Base-by-base conservation (phyloP, 495 filamentous ascomycete genomes). In the Lasiosphaeria ovina region DNA sequence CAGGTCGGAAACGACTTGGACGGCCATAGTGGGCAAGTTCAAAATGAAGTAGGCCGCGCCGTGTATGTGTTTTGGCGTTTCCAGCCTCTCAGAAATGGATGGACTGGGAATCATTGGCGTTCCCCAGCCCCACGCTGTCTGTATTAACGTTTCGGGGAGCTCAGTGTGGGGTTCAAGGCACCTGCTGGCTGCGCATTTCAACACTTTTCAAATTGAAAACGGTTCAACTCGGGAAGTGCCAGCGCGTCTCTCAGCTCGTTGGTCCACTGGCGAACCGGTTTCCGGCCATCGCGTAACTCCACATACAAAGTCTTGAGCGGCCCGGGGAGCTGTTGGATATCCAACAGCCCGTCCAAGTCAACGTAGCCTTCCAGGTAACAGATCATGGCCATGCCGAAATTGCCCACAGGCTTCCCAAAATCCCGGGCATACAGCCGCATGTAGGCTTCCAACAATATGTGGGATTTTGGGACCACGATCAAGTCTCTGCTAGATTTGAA, bases 1-100 rank as follows among this genome's bases (percentile, higher is more conserved):
- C 4, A 86, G 74, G 64, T 87, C 83, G 0, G 83, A 86, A 17
- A 83, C 47, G 34, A 85, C 77, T 58, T 87, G 84, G 17, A 51
- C 9, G 16, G 44, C 7, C 5, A 8, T 47, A 5, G 44, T 47
- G 44, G 11, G 44, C 16, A n/a, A 47, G 0, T 24, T 24, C 24
- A 24, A 24, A 24, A 24, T 24, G 24, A 24, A 24, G 24, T 24
- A 24, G 24, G 1, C 2, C 24, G 24, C 24, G 24, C 24, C 24
- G 24, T 24, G 1, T 24, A 24, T 24, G 24, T 24, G 24, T 24
- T 24, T 24, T 24, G 24, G 24, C 2, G 24, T 24, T 24, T 24
- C 24, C 24, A 24, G 24, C 24, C 24, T 24, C 24, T 24, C 24
- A 24, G 24, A 2, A 1, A 24, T 24, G 24, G 1, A 24, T 24